Conservation (phyloP, 2,329 filamentous ascomycete genomes). For the Ophiostoma australiae region DNA sequence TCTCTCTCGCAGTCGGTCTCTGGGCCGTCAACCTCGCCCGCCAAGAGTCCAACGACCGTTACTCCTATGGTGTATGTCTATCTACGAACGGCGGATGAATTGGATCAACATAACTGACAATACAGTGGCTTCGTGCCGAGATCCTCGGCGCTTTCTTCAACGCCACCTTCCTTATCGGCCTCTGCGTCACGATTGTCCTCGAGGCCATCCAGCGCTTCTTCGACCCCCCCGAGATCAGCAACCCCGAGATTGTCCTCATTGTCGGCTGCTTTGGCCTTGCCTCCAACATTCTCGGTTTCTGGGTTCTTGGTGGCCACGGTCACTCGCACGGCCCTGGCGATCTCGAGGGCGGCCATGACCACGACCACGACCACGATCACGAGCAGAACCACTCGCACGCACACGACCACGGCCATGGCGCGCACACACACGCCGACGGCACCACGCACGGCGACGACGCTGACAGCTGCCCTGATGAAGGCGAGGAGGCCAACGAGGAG, state of each 20-base stretch:
- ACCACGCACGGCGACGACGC: constrained; percentile 30
- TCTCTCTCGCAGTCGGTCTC: constrained; percentile 83
- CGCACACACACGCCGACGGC: constrained; percentile 30
- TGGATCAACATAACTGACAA: background rate
- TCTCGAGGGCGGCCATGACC: constrained; percentile 36
- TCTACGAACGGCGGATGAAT: background rate
- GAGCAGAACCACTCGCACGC: constrained; percentile 31
- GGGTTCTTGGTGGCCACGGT: constrained; percentile 88
- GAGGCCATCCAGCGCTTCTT: constrained; percentile 90
- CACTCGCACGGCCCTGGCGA: constrained; percentile 65
- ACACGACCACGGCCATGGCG: constrained; percentile 24
- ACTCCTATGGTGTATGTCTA: constrained; percentile 80
- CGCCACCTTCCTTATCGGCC: constrained; percentile 91
- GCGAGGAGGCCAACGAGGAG: constrained; percentile 40
- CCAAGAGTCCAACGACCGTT: constrained; percentile 79
- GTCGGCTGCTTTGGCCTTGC: constrained; percentile 81
- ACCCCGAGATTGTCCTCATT: constrained; percentile 81
- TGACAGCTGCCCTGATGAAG: constrained; percentile 46
- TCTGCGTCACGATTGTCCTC: constrained; percentile 93
- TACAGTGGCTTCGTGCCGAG: constrained; percentile 90
- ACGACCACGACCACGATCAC: constrained; percentile 37
- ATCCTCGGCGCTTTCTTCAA: constrained; percentile 95
- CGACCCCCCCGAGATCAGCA: constrained; percentile 79
- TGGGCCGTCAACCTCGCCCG: constrained; percentile 93
- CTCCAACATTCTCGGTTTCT: constrained; percentile 83